A percentile compares a stretch with the other conserved stretches of the same genome.
These are phyloP conservation scores for Entomortierella beljakovae DNA, from an alignment of 192 early-diverging fungal species.

Conservation along the genomic window DNA sequence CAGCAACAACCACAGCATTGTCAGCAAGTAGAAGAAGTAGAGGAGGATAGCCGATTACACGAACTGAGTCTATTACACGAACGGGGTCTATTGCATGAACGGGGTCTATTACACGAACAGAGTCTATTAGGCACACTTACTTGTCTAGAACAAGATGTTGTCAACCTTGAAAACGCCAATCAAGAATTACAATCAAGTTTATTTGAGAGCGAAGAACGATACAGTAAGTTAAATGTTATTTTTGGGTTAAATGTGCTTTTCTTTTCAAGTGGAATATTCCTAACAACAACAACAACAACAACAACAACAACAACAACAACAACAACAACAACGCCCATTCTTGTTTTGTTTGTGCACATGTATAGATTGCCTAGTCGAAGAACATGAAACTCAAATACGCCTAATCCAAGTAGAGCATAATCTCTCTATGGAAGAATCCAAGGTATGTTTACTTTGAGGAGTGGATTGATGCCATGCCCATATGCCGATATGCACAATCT, in stretches of 20 bases:
- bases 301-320: too few species aligned
- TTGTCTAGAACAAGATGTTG: conserved; percentile 8
- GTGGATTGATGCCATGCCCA: not conserved
- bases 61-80: too few species aligned
- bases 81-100: too few species aligned
- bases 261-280: too few species aligned
- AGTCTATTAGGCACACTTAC: not conserved
- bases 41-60: too few species aligned
- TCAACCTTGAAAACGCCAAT: not conserved
- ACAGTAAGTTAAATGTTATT: conserved; percentile 11
- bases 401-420: not conserved
- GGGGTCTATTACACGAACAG: not conserved
- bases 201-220: not conserved
- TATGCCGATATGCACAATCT: not conserved
- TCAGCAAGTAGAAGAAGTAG: too few species aligned
- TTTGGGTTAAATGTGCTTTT: too few species aligned
- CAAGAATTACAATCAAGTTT: not conserved
- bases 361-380: not conserved
- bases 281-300: too few species aligned
- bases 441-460: not conserved
- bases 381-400: not conserved
- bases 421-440: not conserved
- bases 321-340: too few species aligned
- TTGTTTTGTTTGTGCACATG: too few species aligned
- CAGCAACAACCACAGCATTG: too few species aligned